Base-by-base conservation (phyloP, 257 asterid species). In the Solanum sitiens region DNA sequence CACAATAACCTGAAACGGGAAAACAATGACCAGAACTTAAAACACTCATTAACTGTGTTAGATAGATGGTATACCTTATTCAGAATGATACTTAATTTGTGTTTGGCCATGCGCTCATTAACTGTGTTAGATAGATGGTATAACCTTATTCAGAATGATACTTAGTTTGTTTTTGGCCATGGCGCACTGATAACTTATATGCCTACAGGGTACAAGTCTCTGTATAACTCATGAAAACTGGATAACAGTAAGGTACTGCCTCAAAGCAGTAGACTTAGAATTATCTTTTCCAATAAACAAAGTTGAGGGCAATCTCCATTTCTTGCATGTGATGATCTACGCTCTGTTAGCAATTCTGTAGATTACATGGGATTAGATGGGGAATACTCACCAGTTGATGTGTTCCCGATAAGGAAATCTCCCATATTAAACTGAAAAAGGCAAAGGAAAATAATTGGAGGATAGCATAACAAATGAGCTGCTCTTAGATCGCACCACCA, bases 381-480 rank as follows among this genome's bases (percentile, higher is more conserved):
- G 85, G 50, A 80, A 50, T 30, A 47, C 90, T 90, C 90, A 95
- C 98, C 98, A 39, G 98, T 95, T 83, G 98, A 94, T 86, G 86
- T 74, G 93, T 94, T 91, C 32, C 99, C 99, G 13, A 96, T 84
- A 85, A 92, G 94, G 87, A 95, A 92, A 89, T 94, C 98, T 9
- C 94, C 98, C 95, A 96, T 92, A 8, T 94, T 89, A 86, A 96
- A 90, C 98, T 96, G 95, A 77, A 40, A 33, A 33, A 77, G 75
- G 84, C 32, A 74, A 63, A 71, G 87, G 76, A n/a, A 82, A 80
- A 56, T 65, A 35, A 21, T 83, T 37, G 13, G 83, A 53, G 15
- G 32, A 83, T 5, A 20, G 23, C 11, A 59, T 47, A 45, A 32
- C 14, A 11, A 83, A 33, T 42, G 25, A 68, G 75, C 25, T 30